Evolutionary conservation across 2,329 filamentous ascomycete genomes (phyloP), one percentile per base, ranked within the genome.

Genomic region (Fusarium fracticaudum): DNA sequence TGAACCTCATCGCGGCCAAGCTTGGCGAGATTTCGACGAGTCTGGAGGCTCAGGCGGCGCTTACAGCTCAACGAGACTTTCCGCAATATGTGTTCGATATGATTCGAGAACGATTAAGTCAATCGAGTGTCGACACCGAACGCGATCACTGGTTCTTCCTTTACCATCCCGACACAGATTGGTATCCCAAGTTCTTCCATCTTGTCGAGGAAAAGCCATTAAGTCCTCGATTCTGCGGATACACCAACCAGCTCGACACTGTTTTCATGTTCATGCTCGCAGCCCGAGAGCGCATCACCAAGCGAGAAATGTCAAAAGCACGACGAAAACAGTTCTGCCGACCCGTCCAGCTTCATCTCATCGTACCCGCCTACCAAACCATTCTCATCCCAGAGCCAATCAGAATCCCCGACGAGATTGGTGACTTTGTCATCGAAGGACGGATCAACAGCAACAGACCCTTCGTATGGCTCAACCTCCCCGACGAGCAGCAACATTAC

Each of bases 151-250:
- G 81, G 77, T 84, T 84, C 68, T 85, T 84, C 40, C 76, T 85
- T 6, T 85, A 81, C 41, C 83, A 85, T 37, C 83, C 83, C 4
- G 83, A 85, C 41, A 83, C 82, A 45, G 81, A 83, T 54, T 85
- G 83, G 83, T 83, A 84, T 47, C 81, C 82, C 18, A 80, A 79
- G 9, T 85, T 85, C 63, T 83, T 83, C 55, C 80, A 83, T 12
- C 76, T 84, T 0, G 68, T 84, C 20, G 79, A 83, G 17, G 76
- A 80, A 8, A 77, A 78, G 15, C 82, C 80, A 6, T 69, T 84
- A 0, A 79, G 79, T 8, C 78, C 80, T 12, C 75, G 79, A 4
- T 85, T 85, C 47, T 82, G 82, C 64, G 83, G 83, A 31, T 83
- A 84, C 67, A 83, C 82, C 38, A 83, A 84, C 45, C 81, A 84